Conservation (phyloP, 768 basidiomycete species). For the Auriscalpium vulgare region DNA sequence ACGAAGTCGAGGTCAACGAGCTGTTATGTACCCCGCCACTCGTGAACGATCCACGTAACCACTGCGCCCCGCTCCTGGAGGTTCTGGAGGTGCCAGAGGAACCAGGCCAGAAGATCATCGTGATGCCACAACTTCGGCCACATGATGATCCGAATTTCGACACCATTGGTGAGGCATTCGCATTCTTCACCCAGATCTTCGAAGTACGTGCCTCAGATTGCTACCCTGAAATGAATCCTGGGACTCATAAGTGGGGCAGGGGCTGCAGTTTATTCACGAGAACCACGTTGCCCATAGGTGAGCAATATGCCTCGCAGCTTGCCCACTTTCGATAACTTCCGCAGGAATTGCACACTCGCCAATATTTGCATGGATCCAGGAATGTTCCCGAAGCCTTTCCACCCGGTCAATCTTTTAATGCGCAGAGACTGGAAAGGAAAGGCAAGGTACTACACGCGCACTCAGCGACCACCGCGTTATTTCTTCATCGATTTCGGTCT, state of each 20-base stretch:
- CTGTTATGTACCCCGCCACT: conserved; percentile 5
- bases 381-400: conserved; percentile 7
- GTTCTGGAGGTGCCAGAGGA: conserved; percentile 10
- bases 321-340: background rate
- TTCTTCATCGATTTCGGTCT: conserved; percentile 25
- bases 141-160: conserved; percentile 18
- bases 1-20: conserved; percentile 5
- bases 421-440: conserved; percentile 5
- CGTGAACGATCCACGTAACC: conserved; percentile 15
- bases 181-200: conserved; percentile 18
- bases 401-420: background rate
- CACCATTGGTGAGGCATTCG: conserved; percentile 19
- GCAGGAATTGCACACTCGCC: conserved; percentile 5
- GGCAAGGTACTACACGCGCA: no score
- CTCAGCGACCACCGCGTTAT: conserved; percentile 20
- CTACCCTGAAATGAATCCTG: background rate
- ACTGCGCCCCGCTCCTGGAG: conserved; percentile 16
- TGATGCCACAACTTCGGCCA: conserved; percentile 17
- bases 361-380: conserved; percentile 10
- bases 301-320: background rate
- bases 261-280: conserved; percentile 18
- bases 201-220: conserved; percentile 8
- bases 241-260: conserved; percentile 5
- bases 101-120: conserved; percentile 4
- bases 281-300: conserved; percentile 16